Percentiles rank a stretch among this genome's conserved stretches.
These are phyloP conservation scores for Drosera capensis DNA, from an alignment of 148 eudicot genomes.

Conservation along the genomic window DNA sequence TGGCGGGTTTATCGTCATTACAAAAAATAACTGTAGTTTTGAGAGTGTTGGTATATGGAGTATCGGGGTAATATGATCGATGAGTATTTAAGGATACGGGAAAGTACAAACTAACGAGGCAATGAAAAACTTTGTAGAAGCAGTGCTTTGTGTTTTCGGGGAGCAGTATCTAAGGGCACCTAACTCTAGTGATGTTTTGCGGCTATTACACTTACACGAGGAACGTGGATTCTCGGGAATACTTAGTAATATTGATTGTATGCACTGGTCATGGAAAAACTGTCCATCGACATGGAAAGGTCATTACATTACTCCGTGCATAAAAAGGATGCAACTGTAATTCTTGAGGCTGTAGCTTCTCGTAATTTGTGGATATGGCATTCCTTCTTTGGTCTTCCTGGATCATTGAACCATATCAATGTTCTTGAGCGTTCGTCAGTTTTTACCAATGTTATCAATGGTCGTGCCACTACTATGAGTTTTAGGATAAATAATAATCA, in stretches of 20 bases:
- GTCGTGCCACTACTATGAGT: background rate
- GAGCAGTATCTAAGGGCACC: too few relatives aligned
- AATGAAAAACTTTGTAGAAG: too few relatives aligned
- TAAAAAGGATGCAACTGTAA: background rate
- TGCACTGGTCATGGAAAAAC: background rate
- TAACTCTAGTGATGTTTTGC: too few relatives aligned
- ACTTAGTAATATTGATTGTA: background rate
- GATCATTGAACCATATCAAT: background rate
- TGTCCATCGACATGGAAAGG: background rate
- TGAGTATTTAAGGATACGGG: too few relatives aligned
- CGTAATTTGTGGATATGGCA: background rate
- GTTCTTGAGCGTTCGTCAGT: background rate
- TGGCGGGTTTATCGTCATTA: too few relatives aligned
- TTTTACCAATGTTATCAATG: constrained; percentile 3
- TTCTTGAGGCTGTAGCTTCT: background rate
- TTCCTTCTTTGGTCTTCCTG: background rate
- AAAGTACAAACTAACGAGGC: too few relatives aligned
- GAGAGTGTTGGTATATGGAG: too few relatives aligned
- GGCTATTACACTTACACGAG: too few relatives aligned
- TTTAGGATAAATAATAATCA: background rate
- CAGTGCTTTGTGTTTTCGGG: too few relatives aligned
- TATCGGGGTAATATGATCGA: too few relatives aligned
- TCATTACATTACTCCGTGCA: background rate
- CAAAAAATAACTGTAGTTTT: too few relatives aligned
- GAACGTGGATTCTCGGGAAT: background rate